Percentiles rank a stretch among this genome's conserved stretches.
Conservation (phyloP, 2,329 filamentous ascomycete species). For the Curvularia eragrostidis region DNA sequence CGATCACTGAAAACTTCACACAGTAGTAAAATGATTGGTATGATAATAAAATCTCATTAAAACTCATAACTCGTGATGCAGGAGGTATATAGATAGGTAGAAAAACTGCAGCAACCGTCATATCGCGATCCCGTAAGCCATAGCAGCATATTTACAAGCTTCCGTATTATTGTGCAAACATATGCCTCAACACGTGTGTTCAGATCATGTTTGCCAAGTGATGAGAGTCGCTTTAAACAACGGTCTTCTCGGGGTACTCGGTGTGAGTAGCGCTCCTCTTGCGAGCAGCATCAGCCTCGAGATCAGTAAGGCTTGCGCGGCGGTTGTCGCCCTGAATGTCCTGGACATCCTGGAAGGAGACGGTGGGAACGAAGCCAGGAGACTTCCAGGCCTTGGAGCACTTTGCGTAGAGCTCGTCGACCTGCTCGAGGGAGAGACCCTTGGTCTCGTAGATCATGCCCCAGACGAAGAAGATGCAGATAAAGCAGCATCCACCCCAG, state of each 20-base stretch:
- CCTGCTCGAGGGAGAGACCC: conserved; percentile 78
- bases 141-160: neutral
- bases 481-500: conserved; percentile 61
- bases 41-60: conserved; percentile 2
- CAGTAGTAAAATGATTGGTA: neutral
- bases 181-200: neutral
- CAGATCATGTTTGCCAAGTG: neutral
- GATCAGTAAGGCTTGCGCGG: conserved; percentile 43
- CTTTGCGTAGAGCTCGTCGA: conserved; percentile 79
- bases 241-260: conserved; percentile 31
- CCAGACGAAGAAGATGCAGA: conserved; percentile 71
- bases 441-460: conserved; percentile 79
- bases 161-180: neutral
- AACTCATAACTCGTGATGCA: conserved; percentile 3
- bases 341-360: conserved; percentile 49
- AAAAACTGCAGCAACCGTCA: neutral
- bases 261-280: conserved; percentile 46
- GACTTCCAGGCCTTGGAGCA: conserved; percentile 75
- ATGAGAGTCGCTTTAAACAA: conserved; percentile 5
- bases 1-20: neutral
- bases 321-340: conserved; percentile 35
- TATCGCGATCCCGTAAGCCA: neutral
- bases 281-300: conserved; percentile 39
- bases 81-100: conserved; percentile 5
- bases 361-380: conserved; percentile 66